A percentile compares a stretch with the other conserved stretches of the same genome.
phyloP scores from a whole-genome alignment of 23 red algal genomes.

The Gracilariopsis chorda region DNA sequence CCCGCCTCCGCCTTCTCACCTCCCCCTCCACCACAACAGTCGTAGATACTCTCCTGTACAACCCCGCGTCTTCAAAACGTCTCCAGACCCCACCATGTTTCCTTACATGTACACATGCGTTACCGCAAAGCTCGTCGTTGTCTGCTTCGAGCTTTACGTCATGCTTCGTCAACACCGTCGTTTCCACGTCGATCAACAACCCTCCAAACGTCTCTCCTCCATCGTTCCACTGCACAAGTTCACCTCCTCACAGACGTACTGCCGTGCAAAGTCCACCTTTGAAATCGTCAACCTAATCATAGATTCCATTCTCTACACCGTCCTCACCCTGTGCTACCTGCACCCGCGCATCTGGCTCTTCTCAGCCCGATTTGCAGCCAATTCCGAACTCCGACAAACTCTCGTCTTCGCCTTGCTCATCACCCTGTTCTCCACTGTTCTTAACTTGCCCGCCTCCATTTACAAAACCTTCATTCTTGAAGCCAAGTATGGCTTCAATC shows the following conservation, averaged over 20 bases:
- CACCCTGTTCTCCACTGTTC: slow-evolving; percentile 28
- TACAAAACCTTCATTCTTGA: slow-evolving; percentile 87
- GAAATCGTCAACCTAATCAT: slow-evolving; percentile 34
- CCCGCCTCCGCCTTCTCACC: background rate
- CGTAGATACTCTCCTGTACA: too few relatives aligned
- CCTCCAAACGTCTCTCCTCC: slow-evolving; percentile 17
- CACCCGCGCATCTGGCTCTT: slow-evolving; percentile 60
- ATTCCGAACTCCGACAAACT: slow-evolving; percentile 46
- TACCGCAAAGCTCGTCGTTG: slow-evolving; percentile 11
- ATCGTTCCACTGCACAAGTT: slow-evolving; percentile 70
- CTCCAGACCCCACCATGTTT: slow-evolving; percentile 10
- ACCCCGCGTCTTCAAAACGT: too few relatives aligned
- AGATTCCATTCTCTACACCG: slow-evolving; percentile 17
- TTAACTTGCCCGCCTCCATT: slow-evolving; percentile 51
- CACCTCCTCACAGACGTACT: slow-evolving; percentile 59
- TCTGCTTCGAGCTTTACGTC: slow-evolving; percentile 59
- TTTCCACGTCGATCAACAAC: background rate
- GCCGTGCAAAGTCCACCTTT: slow-evolving; percentile 70
- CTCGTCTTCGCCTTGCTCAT: slow-evolving; percentile 30
- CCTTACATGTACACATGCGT: slow-evolving; percentile 35
- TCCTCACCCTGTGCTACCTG: slow-evolving; percentile 13
- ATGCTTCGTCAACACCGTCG: slow-evolving; percentile 38
- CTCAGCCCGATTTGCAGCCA: background rate
- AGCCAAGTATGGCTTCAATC: slow-evolving; percentile 80
- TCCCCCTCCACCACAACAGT: background rate